Percentiles rank a stretch among this genome's conserved stretches.
Conservation (phyloP, 148 eudicot species). For the Arbutus unedo region DNA sequence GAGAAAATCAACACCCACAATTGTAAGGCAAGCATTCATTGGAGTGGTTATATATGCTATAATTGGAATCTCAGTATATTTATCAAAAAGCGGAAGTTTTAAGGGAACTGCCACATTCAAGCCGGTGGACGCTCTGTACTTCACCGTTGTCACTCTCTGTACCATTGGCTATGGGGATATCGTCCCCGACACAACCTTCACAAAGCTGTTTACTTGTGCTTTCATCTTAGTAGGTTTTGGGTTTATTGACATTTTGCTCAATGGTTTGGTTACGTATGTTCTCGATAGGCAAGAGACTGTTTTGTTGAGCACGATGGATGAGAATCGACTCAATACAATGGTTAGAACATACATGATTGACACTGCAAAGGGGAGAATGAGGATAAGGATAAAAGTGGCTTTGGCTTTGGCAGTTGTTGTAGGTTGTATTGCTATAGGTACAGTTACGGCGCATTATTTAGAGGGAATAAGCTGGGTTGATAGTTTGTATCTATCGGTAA, state of each 20-base stretch:
- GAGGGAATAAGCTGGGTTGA: conserved; percentile 54
- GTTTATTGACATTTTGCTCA: conserved; percentile 46
- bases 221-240: conserved; percentile 62
- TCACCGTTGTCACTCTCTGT: conserved; percentile 51
- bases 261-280: conserved; percentile 40
- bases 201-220: conserved; percentile 50
- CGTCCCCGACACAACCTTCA: conserved; percentile 42
- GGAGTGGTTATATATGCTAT: conserved; percentile 35
- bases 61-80: conserved; percentile 29
- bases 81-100: conserved; percentile 24
- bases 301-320: conserved; percentile 35
- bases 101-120: conserved; percentile 29
- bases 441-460: conserved; percentile 34
- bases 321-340: conserved; percentile 33
- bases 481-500: conserved; percentile 61
- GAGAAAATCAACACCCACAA: conserved; percentile 23
- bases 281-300: conserved; percentile 54
- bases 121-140: conserved; percentile 52
- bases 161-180: conserved; percentile 68
- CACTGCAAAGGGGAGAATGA: conserved; percentile 45
- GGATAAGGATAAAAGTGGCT: conserved; percentile 50
- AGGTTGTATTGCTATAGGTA: conserved; percentile 42
- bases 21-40: conserved; percentile 37
- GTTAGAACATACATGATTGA: conserved; percentile 38
- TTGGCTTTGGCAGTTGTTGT: conserved; percentile 53